Evolutionary conservation across 176 grass and related monocot genomes (phyloP).

Genomic region (Cenchrus purpureus): DNA sequence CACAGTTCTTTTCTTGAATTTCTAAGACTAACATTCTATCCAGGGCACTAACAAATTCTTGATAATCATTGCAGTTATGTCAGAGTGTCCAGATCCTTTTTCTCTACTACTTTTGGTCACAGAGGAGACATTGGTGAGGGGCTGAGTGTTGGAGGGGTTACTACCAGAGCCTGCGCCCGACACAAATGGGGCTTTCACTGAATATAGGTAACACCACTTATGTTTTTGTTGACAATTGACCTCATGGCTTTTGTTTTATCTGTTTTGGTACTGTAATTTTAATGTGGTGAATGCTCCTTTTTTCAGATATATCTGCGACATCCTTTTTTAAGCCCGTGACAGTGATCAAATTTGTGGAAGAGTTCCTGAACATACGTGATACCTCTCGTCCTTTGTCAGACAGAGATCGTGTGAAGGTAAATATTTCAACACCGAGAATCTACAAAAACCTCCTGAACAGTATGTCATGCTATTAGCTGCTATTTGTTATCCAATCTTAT

Average conservation of each 20-base stretch:
- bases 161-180: slow-evolving; percentile 88
- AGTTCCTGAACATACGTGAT: slow-evolving; percentile 57
- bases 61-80: slow-evolving; percentile 59
- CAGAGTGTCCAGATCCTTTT: slow-evolving; percentile 76
- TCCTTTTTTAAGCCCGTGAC: slow-evolving; percentile 77
- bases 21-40: background rate
- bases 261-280: background rate
- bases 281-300: slow-evolving; percentile 4
- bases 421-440: background rate
- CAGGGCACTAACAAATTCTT: background rate
- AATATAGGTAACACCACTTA: slow-evolving; percentile 59
- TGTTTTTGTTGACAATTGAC: background rate
- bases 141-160: slow-evolving; percentile 65
- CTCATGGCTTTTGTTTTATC: slow-evolving; percentile 5
- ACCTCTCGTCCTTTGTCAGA: slow-evolving; percentile 50
- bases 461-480: background rate
- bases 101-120: slow-evolving; percentile 67
- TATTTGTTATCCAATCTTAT: slow-evolving; percentile 3
- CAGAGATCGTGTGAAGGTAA: slow-evolving; percentile 68
- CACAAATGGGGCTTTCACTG: slow-evolving; percentile 86
- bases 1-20: background rate
- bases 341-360: slow-evolving; percentile 60
- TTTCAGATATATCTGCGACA: slow-evolving; percentile 84
- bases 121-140: slow-evolving; percentile 68
- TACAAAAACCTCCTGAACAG: background rate